Evolutionary conservation across 257 asterid genomes (phyloP).

Genomic region (Primulina tabacum): DNA sequence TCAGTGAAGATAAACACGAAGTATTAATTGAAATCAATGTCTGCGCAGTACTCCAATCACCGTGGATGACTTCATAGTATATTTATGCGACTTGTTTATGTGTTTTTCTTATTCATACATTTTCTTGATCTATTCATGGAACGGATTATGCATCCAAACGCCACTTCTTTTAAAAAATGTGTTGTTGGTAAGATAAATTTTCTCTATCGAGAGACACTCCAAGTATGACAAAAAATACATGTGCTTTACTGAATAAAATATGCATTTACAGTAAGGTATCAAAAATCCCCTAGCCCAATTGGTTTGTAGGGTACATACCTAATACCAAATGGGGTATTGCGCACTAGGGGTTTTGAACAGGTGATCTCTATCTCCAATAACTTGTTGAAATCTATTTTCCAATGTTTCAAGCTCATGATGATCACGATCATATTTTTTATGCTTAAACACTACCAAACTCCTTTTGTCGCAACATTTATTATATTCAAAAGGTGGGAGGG

Average conservation of each 20-base stretch:
- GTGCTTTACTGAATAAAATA: too few relatives aligned
- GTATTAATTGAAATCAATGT: background rate
- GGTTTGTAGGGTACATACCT: background rate
- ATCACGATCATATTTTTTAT: background rate
- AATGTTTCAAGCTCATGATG: background rate
- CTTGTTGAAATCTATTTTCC: background rate
- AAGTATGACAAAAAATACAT: too few relatives aligned
- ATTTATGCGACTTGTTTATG: background rate
- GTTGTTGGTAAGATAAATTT: too few relatives aligned
- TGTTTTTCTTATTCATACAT: background rate
- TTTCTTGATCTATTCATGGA: background rate
- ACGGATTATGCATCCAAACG: background rate
- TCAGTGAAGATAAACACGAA: background rate
- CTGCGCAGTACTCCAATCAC: background rate
- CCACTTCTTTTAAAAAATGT: background rate
- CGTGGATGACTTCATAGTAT: conserved; percentile 3
- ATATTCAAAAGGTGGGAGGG: background rate
- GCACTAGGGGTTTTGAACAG: background rate
- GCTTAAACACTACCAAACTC: background rate
- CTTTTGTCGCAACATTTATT: background rate
- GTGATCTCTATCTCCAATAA: background rate
- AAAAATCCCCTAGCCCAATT: too few relatives aligned
- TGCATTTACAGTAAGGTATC: too few relatives aligned
- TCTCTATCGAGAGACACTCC: too few relatives aligned
- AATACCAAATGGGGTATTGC: background rate